Evolutionary conservation across 1,284 basidiomycete genomes (phyloP).

Genomic region (Pascua sp.): DNA sequence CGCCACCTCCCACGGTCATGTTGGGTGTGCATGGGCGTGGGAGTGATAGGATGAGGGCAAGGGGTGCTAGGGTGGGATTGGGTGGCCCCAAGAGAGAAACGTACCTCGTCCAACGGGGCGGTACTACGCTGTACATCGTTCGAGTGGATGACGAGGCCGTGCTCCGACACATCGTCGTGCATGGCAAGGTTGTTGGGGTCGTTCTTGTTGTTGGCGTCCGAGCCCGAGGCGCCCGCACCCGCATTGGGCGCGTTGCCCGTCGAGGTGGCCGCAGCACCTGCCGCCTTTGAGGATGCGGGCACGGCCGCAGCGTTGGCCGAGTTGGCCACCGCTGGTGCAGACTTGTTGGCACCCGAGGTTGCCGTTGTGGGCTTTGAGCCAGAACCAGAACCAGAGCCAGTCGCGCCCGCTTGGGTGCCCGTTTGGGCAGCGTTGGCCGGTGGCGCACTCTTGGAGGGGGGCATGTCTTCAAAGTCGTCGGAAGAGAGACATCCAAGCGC

Average conservation of each 20-base stretch:
- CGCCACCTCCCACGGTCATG: too few species aligned
- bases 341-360: not conserved
- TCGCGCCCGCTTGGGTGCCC: not conserved
- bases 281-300: not conserved
- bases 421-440: conserved; percentile 3
- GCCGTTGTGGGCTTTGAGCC: too few species aligned
- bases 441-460: conserved; percentile 13
- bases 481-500: conserved; percentile 42
- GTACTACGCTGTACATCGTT: not conserved
- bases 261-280: not conserved
- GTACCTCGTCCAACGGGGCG: conserved; percentile 40
- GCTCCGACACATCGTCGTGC: too few species aligned
- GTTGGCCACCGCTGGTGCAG: not conserved
- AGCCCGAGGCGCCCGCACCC: not conserved
- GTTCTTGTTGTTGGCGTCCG: not conserved
- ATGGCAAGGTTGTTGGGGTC: too few species aligned
- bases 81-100: conserved; percentile 2
- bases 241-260: not conserved
- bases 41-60: not conserved
- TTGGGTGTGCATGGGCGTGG: not conserved
- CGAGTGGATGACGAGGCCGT: too few species aligned
- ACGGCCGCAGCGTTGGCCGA: too few species aligned
- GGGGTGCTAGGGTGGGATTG: not conserved
- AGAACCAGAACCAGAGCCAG: not conserved
- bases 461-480: conserved; percentile 41